phyloP scores from a whole-genome alignment of 495 filamentous ascomycete genomes.

The Evernia prunastri region DNA sequence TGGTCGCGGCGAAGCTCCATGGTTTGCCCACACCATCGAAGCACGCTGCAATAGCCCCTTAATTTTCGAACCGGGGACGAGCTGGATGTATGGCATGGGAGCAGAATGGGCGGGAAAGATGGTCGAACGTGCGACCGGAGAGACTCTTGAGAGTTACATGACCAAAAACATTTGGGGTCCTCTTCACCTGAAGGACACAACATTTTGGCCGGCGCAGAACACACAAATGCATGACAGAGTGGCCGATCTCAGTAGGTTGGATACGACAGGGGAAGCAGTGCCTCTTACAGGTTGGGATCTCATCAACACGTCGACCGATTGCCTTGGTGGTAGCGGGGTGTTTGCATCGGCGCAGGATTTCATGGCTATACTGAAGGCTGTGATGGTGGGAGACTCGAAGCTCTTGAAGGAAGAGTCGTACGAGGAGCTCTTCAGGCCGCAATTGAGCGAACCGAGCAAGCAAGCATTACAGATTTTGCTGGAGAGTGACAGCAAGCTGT shows the following conservation, averaged over 20 bases:
- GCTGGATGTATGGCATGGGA: slow-evolving; percentile 44
- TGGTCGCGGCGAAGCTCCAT: background rate
- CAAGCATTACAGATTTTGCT: background rate
- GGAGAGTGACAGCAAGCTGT: background rate
- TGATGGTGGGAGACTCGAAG: slow-evolving; percentile 41
- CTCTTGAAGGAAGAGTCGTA: slow-evolving; percentile 38
- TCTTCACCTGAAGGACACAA: slow-evolving; percentile 38
- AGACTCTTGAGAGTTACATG: slow-evolving; percentile 42
- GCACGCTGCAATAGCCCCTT: slow-evolving; percentile 36
- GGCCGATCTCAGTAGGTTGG: slow-evolving; percentile 32
- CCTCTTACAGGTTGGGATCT: slow-evolving; percentile 25
- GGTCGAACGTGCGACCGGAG: slow-evolving; percentile 36
- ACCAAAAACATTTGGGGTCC: slow-evolving; percentile 40
- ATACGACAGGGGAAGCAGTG: slow-evolving; percentile 24
- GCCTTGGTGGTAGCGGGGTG: slow-evolving; percentile 49
- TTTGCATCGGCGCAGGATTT: slow-evolving; percentile 43
- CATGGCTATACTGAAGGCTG: slow-evolving; percentile 42
- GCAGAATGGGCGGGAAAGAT: slow-evolving; percentile 47
- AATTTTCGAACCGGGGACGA: slow-evolving; percentile 42
- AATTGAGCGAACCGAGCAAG: slow-evolving; percentile 30
- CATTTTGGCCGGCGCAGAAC: slow-evolving; percentile 35
- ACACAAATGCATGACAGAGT: slow-evolving; percentile 34
- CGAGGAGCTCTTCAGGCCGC: slow-evolving; percentile 49
- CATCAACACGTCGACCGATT: slow-evolving; percentile 29
- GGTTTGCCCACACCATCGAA: slow-evolving; percentile 12